phyloP scores from a whole-genome alignment of 2,329 filamentous ascomycete genomes.

The Verticillium albo-atrum region DNA sequence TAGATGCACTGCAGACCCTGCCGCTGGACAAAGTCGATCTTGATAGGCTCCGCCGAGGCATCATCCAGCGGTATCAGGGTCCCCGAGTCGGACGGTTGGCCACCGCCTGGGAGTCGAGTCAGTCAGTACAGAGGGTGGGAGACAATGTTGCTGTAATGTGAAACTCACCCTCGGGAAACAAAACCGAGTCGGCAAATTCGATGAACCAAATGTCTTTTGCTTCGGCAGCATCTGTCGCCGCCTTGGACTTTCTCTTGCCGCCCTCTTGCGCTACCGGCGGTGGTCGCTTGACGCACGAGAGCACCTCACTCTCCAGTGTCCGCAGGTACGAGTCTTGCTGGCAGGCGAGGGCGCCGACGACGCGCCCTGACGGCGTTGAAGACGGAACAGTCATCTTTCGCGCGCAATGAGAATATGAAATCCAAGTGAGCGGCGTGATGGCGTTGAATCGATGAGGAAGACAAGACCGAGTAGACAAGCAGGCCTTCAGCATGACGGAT shows the following conservation, averaged over 20 bases:
- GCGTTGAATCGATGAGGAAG: background rate
- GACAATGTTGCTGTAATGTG: background rate
- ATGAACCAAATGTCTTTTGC: conserved; percentile 20
- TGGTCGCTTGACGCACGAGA: conserved; percentile 20
- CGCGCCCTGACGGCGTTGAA: background rate
- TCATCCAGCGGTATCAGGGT: conserved; percentile 9
- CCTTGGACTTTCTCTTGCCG: conserved; percentile 13
- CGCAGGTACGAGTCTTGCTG: conserved; percentile 21
- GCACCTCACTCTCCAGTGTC: conserved; percentile 17
- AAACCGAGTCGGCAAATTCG: conserved; percentile 23
- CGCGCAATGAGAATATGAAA: background rate
- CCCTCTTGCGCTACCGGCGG: conserved; percentile 7
- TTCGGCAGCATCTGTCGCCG: background rate
- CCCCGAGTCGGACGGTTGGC: conserved; percentile 24
- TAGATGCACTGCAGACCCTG: conserved; percentile 20
- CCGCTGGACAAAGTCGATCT: conserved; percentile 18
- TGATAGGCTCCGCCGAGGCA: conserved; percentile 6
- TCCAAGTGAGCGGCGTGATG: background rate
- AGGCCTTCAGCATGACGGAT: background rate
- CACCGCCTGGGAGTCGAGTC: conserved; percentile 16
- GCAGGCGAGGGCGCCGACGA: conserved; percentile 22
- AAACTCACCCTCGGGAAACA: conserved; percentile 22
- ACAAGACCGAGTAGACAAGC: background rate
- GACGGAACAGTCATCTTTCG: background rate
- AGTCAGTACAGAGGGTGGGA: background rate